These are phyloP conservation scores for Dillenia turbinata DNA, from an alignment of 164 flowering plant genomes.

Conservation along the genomic window DNA sequence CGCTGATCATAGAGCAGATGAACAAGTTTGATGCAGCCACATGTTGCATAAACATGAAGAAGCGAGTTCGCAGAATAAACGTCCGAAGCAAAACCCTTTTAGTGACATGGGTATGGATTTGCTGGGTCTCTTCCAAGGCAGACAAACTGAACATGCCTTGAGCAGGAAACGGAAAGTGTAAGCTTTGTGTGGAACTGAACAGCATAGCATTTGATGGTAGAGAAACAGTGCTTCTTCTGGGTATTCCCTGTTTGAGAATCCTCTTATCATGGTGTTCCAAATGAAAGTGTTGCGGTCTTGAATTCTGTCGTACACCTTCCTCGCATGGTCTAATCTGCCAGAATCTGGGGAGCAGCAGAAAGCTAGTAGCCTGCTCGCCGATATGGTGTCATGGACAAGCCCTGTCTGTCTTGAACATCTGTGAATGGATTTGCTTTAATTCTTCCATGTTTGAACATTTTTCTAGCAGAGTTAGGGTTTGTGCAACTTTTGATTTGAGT, in stretches of 20 bases:
- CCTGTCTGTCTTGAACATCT: conserved; percentile 35
- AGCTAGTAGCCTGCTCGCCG: conserved; percentile 18
- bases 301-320: conserved; percentile 21
- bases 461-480: conserved; percentile 25
- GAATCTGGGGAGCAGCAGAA: conserved; percentile 15
- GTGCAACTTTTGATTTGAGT: conserved; percentile 7
- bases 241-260: conserved; percentile 24
- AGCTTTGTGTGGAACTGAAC: conserved; percentile 26
- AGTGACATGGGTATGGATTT: conserved; percentile 41
- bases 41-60: conserved; percentile 30
- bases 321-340: conserved; percentile 29
- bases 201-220: conserved; percentile 31
- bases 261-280: conserved; percentile 45
- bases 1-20: conserved; percentile 26
- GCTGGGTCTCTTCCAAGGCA: conserved; percentile 23
- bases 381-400: conserved; percentile 13
- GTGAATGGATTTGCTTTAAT: conserved; percentile 43
- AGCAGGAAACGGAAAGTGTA: conserved; percentile 53
- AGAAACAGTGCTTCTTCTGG: conserved; percentile 30
- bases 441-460: conserved; percentile 43
- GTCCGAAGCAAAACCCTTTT: conserved; percentile 33
- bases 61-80: conserved; percentile 34
- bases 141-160: conserved; percentile 35
- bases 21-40: conserved; percentile 22
- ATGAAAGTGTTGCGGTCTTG: conserved; percentile 34